These are phyloP conservation scores for Hemileccinum rubropunctum DNA, from an alignment of 768 basidiomycete genomes.

Conservation along the genomic window DNA sequence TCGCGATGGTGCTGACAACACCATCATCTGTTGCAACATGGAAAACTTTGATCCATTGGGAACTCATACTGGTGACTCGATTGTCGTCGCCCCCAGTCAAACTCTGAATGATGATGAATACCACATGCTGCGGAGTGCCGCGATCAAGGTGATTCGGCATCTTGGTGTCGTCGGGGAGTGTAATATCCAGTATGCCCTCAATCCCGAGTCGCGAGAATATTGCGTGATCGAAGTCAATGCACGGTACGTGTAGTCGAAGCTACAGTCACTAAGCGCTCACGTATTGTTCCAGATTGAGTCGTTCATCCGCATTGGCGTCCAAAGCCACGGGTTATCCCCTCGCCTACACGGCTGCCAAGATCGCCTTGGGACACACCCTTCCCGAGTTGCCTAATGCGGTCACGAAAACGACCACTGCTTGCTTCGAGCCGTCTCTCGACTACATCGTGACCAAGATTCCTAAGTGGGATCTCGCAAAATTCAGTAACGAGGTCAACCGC, in stretches of 20 bases:
- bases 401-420: conserved; percentile 98
- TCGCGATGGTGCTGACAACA: conserved; percentile 97
- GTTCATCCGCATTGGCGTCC: conserved; percentile 93
- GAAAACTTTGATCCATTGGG: conserved; percentile 99
- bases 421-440: conserved; percentile 97
- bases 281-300: conserved; percentile 52
- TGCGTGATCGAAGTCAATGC: conserved; percentile 99
- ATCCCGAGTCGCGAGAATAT: conserved; percentile 89
- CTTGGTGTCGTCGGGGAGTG: conserved; percentile 92
- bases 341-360: conserved; percentile 98
- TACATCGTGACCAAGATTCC: conserved; percentile 99
- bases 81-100: conserved; percentile 98
- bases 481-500: conserved; percentile 89
- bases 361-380: conserved; percentile 95
- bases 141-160: conserved; percentile 92
- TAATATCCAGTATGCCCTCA: conserved; percentile 98
- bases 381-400: conserved; percentile 98
- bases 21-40: conserved; percentile 99
- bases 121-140: conserved; percentile 97
- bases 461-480: conserved; percentile 99
- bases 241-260: conserved; percentile 42
- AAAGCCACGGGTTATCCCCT: conserved; percentile 99
- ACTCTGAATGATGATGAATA: conserved; percentile 97
- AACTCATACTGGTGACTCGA: conserved; percentile 98
- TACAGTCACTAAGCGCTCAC: background rate